phyloP scores from a whole-genome alignment of 345 rosid genomes.

The Salix purpurea region DNA sequence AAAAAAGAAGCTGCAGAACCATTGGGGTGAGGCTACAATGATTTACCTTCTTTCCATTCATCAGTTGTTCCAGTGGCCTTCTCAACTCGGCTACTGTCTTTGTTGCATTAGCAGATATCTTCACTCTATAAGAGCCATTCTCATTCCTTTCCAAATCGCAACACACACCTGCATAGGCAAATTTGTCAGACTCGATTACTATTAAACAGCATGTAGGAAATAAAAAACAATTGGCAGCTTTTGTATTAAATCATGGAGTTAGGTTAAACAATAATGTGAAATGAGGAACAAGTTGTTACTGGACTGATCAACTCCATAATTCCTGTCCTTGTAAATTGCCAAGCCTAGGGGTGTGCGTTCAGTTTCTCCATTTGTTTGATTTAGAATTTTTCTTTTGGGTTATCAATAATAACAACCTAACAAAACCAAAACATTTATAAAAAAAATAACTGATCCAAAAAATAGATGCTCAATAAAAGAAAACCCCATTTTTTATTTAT shows the following conservation, averaged over 20 bases:
- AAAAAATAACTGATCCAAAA: too few species aligned
- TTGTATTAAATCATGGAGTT: not conserved
- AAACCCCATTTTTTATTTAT: too few species aligned
- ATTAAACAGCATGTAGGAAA: not conserved
- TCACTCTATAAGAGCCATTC: slow-evolving; percentile 54
- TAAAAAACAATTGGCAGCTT: not conserved
- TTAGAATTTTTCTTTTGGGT: too few species aligned
- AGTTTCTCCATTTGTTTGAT: too few species aligned
- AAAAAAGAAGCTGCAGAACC: slow-evolving; percentile 52
- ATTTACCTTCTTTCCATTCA: slow-evolving; percentile 56
- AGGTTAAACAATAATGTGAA: not conserved
- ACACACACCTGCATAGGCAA: slow-evolving; percentile 39
- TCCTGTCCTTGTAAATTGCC: too few species aligned
- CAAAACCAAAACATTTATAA: too few species aligned
- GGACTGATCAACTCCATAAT: too few species aligned
- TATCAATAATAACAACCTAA: too few species aligned
- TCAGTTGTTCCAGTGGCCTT: slow-evolving; percentile 68
- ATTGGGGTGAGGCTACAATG: slow-evolving; percentile 51
- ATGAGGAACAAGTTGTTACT: not conserved
- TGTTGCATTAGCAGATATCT: slow-evolving; percentile 67
- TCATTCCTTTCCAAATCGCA: slow-evolving; percentile 41
- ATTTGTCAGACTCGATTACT: not conserved
- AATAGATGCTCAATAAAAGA: too few species aligned
- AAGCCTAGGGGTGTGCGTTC: too few species aligned
- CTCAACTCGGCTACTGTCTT: slow-evolving; percentile 75